Evolutionary conservation across 352 stramenopile species (phyloP).

Genomic region (Phytophthora meadii): DNA sequence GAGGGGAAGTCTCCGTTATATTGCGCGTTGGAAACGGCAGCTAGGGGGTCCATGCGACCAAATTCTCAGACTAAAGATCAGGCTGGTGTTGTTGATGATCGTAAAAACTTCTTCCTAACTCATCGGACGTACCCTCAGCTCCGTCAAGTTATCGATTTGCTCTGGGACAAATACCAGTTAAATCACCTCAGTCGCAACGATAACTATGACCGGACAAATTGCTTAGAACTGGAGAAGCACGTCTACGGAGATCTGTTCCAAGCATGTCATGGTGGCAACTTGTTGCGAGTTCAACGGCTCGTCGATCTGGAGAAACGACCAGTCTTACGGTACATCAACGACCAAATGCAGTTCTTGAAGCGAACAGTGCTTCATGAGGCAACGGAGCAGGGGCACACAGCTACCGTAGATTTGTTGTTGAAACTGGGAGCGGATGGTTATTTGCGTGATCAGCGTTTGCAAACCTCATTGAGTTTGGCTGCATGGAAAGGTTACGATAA

Average conservation of each 20-base stretch:
- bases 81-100: conserved; percentile 2
- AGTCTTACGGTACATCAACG: conserved; percentile 58
- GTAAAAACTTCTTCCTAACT: conserved; percentile 49
- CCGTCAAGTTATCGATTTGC: conserved; percentile 70
- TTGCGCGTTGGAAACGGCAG: conserved; percentile 57
- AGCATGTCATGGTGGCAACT: conserved; percentile 60
- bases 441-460: conserved; percentile 51
- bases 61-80: neutral
- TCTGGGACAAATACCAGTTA: conserved; percentile 61
- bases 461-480: conserved; percentile 58
- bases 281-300: conserved; percentile 59
- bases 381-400: conserved; percentile 62
- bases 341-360: conserved; percentile 43
- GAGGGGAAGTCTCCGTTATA: conserved; percentile 65
- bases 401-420: conserved; percentile 62
- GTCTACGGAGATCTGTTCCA: conserved; percentile 65
- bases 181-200: conserved; percentile 39
- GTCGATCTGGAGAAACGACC: conserved; percentile 68
- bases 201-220: conserved; percentile 42
- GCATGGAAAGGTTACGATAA: conserved; percentile 50
- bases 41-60: conserved; percentile 3
- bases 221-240: conserved; percentile 54
- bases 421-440: conserved; percentile 66
- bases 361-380: conserved; percentile 68
- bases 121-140: conserved; percentile 55